Evolutionary conservation across 805 yeast species (phyloP).

Genomic region (Novakomyces olei): DNA sequence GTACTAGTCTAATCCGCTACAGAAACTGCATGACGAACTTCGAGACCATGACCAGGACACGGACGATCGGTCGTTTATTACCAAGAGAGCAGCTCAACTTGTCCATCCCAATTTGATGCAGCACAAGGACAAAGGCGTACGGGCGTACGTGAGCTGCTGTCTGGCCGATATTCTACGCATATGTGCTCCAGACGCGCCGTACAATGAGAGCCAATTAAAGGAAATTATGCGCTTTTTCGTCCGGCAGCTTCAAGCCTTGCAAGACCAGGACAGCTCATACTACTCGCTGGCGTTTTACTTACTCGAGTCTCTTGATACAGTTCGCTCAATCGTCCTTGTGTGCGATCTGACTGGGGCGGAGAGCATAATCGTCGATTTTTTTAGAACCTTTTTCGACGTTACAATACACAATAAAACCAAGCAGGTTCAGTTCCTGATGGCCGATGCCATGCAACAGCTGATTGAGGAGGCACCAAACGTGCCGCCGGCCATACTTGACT

Average conservation of each 20-base stretch:
- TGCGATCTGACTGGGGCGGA: conserved; percentile 51
- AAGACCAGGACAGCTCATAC: conserved; percentile 31
- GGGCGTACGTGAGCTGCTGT: conserved; percentile 49
- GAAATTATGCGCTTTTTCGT: conserved; percentile 44
- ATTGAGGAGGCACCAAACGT: conserved; percentile 47
- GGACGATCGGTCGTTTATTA: conserved; percentile 26
- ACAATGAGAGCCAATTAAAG: conserved; percentile 34
- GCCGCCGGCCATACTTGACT: conserved; percentile 35
- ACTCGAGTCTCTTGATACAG: conserved; percentile 48
- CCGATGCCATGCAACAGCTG: conserved; percentile 54
- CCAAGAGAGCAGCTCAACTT: conserved; percentile 28
- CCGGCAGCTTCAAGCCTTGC: conserved; percentile 34
- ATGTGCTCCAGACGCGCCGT: conserved; percentile 83
- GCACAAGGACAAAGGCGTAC: conserved; percentile 46
- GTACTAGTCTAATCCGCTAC: neutral
- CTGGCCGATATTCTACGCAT: conserved; percentile 52
- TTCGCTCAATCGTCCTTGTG: conserved; percentile 47
- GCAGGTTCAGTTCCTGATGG: conserved; percentile 35
- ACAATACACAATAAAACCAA: conserved; percentile 23
- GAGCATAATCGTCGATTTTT: conserved; percentile 30
- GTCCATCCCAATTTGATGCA: conserved; percentile 34
- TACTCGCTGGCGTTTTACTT: conserved; percentile 42
- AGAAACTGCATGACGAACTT: conserved; percentile 39
- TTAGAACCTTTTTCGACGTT: conserved; percentile 39
- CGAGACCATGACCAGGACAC: conserved; percentile 38